These are phyloP conservation scores for Clitopilus hobsonii DNA, from an alignment of 768 basidiomycete genomes.

Conservation along the genomic window DNA sequence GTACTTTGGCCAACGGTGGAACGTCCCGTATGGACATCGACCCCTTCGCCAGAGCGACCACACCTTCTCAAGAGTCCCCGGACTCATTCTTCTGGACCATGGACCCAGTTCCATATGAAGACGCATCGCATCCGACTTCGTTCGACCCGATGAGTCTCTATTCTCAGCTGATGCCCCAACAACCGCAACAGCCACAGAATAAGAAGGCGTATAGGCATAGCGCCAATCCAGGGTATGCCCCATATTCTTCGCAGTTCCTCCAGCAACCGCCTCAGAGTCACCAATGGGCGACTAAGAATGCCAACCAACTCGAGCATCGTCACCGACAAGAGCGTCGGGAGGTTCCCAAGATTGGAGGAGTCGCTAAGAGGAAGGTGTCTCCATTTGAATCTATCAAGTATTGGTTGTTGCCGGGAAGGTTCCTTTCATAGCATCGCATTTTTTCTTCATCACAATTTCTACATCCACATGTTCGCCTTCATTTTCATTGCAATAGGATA, in stretches of 20 bases:
- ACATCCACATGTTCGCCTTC: not conserved
- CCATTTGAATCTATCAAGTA: not conserved
- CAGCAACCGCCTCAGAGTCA: not conserved
- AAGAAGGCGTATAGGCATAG: not conserved
- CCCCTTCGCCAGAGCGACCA: not conserved
- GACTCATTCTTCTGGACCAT: not conserved
- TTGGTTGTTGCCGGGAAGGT: not conserved
- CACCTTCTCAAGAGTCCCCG: not conserved
- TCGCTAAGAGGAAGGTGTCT: not conserved
- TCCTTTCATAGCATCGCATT: not conserved
- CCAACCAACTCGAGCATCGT: not conserved
- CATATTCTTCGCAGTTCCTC: not conserved
- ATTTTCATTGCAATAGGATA: not conserved
- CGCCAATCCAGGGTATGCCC: not conserved
- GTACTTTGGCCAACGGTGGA: no score
- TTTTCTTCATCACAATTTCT: not conserved
- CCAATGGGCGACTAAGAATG: not conserved
- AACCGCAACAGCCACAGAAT: not conserved
- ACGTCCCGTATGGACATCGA: no score
- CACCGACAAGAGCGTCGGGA: not conserved
- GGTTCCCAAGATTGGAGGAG: not conserved
- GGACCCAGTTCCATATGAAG: not conserved
- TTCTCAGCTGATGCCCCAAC: not conserved
- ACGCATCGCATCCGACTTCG: not conserved
- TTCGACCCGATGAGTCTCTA: not conserved